A percentile compares a stretch with the other conserved stretches of the same genome.
phyloP scores from a whole-genome alignment of 495 filamentous ascomycete species.

The Friedmanniomyces simplex region DNA sequence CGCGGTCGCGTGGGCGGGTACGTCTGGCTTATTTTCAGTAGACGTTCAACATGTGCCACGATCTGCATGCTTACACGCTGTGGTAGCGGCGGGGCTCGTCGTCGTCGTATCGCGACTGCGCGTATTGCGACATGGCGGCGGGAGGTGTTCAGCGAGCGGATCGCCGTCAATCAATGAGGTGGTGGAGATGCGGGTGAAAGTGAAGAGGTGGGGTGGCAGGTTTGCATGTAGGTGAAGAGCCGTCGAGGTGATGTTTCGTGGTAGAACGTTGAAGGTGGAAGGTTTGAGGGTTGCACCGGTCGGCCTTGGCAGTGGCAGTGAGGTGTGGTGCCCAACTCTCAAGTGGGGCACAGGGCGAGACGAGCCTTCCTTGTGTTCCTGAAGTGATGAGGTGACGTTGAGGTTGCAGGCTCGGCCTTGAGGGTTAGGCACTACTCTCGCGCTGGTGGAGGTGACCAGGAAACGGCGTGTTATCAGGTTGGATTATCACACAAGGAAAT shows the following conservation, averaged over 20 bases:
- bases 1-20: slow-evolving; percentile 29
- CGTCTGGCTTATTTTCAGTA: slow-evolving; percentile 5
- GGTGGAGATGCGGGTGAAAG: not conserved
- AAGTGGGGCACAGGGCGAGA: no score
- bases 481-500: no score
- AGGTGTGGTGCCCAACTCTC: not conserved
- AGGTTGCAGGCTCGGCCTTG: no score
- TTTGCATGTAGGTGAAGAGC: not conserved
- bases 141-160: no score
- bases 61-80: slow-evolving; percentile 16
- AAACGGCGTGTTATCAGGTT: no score
- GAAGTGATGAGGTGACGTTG: no score
- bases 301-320: not conserved
- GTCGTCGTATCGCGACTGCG: slow-evolving; percentile 16
- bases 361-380: no score
- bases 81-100: slow-evolving; percentile 23
- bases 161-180: not conserved
- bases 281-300: not conserved
- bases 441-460: no score
- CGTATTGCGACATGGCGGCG: slow-evolving; percentile 22
- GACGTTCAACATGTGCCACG: no score
- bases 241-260: not conserved
- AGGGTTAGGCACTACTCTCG: no score
- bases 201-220: not conserved
- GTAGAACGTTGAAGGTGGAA: not conserved